phyloP scores from a whole-genome alignment of 164 flowering plant species.

The Annona squamosa region DNA sequence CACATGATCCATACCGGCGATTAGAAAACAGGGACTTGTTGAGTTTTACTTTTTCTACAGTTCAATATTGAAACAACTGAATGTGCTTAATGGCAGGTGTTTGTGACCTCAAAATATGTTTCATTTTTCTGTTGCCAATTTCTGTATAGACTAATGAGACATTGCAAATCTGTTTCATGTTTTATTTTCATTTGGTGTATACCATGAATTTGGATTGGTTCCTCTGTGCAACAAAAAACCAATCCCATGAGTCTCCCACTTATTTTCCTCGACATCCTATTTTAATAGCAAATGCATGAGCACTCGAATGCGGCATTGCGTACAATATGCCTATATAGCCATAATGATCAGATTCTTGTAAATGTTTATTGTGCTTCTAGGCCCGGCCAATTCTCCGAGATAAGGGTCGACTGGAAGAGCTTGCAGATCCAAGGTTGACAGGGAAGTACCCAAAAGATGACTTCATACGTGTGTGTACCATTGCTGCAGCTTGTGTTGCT shows the following conservation, averaged over 20 bases:
- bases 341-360: background rate
- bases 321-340: background rate
- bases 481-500: conserved; percentile 98
- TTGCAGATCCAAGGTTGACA: conserved; percentile 72
- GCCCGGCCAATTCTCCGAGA: conserved; percentile 90
- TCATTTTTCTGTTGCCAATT: no score
- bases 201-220: no score
- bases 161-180: no score
- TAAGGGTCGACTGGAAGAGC: conserved; percentile 80
- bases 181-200: no score
- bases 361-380: conserved; percentile 35
- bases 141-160: no score
- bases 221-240: background rate
- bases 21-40: no score
- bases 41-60: no score
- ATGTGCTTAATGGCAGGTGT: no score
- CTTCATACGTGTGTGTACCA: conserved; percentile 83
- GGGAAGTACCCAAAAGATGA: conserved; percentile 87
- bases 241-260: background rate
- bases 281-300: background rate
- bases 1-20: no score
- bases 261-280: no score
- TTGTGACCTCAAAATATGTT: no score
- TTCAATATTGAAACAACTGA: no score
- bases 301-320: background rate